These are phyloP conservation scores for Entomortierella beljakovae DNA, from an alignment of 192 early-diverging fungal genomes.

Conservation along the genomic window DNA sequence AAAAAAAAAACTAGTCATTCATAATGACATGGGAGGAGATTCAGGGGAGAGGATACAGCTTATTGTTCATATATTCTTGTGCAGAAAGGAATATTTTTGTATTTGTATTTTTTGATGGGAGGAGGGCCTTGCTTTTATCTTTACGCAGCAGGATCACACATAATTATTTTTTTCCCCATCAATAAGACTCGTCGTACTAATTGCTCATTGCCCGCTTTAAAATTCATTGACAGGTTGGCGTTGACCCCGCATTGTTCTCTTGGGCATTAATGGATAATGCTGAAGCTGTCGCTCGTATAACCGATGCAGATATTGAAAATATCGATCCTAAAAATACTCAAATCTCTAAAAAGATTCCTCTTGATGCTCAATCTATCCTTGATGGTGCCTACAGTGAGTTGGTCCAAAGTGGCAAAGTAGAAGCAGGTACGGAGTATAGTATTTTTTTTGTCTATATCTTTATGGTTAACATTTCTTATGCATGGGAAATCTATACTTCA, in stretches of 20 bases:
- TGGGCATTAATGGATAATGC: slow-evolving; percentile 74
- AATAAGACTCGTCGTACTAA: too few relatives aligned
- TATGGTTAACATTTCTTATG: neutral
- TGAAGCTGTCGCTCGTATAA: slow-evolving; percentile 55
- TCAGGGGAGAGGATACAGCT: too few relatives aligned
- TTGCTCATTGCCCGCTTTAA: neutral
- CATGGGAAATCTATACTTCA: too few relatives aligned
- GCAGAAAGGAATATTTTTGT: too few relatives aligned
- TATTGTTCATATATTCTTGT: too few relatives aligned
- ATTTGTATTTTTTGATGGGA: too few relatives aligned
- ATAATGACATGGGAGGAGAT: too few relatives aligned
- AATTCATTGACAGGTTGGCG: slow-evolving; percentile 37
- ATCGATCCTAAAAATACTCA: neutral
- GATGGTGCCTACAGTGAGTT: slow-evolving; percentile 62
- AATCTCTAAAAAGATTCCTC: slow-evolving; percentile 1
- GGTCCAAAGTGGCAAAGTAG: slow-evolving; percentile 61
- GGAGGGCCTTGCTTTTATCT: too few relatives aligned
- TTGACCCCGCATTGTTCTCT: slow-evolving; percentile 64
- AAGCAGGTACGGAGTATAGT: slow-evolving; percentile 51
- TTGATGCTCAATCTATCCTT: slow-evolving; percentile 65
- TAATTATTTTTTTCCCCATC: too few relatives aligned
- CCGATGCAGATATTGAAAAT: slow-evolving; percentile 44
- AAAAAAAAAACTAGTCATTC: too few relatives aligned
- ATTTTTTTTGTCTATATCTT: slow-evolving; percentile 11
- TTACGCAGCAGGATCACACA: too few relatives aligned